A percentile compares a stretch with the other conserved stretches of the same genome.
Evolutionary conservation across 768 basidiomycete genomes (phyloP).

Genomic region (Russula brevipes): DNA sequence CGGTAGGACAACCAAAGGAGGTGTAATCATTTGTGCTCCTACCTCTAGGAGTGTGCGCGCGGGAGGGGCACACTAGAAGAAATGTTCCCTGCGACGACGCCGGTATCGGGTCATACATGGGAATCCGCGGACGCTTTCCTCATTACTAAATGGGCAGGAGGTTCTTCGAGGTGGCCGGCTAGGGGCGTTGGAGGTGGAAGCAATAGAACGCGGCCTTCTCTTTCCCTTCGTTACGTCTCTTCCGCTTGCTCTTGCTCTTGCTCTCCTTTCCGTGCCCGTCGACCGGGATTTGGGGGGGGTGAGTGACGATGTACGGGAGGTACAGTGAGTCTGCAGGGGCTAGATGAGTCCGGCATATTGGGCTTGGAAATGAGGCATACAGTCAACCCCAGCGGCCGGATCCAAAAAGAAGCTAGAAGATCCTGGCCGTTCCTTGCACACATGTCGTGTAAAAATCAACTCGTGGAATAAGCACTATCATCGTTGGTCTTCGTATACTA

Average conservation of each 20-base stretch:
- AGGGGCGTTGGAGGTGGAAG: not conserved
- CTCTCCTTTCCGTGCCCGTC: constrained; percentile 17
- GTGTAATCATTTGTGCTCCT: too few species aligned
- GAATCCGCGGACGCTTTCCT: too few species aligned
- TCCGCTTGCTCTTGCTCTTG: constrained; percentile 44
- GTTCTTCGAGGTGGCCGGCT: not conserved
- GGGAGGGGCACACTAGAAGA: too few species aligned
- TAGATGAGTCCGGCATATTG: too few species aligned
- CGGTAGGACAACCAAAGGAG: too few species aligned
- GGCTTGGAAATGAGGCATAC: too few species aligned
- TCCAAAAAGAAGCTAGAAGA: not conserved
- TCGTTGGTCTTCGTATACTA: too few species aligned
- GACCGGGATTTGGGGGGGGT: not conserved
- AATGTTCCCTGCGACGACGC: too few species aligned
- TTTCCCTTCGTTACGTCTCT: constrained; percentile 61
- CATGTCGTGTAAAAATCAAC: not conserved
- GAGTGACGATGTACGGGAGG: too few species aligned
- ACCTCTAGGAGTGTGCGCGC: too few species aligned
- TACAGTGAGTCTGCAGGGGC: too few species aligned
- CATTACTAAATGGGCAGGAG: not conserved
- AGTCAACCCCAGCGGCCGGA: not conserved
- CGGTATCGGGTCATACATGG: too few species aligned
- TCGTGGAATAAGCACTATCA: not conserved
- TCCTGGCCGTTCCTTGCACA: not conserved
- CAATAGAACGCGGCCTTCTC: constrained; percentile 61